Base-by-base conservation (phyloP, 345 rosid genomes). In the Hypericum androsaemum region DNA sequence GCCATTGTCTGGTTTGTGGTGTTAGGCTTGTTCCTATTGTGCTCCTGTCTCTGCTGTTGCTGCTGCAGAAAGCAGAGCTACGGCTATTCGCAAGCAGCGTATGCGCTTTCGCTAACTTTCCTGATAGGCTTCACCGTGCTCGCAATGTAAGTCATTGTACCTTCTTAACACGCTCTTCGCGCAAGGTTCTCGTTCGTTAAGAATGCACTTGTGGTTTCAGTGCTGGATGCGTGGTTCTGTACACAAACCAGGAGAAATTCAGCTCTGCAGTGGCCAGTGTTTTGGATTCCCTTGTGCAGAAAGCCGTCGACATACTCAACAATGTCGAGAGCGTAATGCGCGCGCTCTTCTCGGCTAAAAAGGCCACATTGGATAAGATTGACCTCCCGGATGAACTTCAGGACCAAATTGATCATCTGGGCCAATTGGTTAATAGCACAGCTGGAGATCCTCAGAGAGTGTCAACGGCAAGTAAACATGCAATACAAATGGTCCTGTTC, bases 171-270 rank as follows among this genome's bases (percentile, higher is more conserved):
- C 11, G 37, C 47, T 41, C 37, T 41, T 4, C 32, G 32, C 1
- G 32, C 32, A 4, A 50, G 11, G n/a, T 43, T 50, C 7, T 53
- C 32, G 2, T 22, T 22, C 32, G 8, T 39, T 40, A 37, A 22
- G 17, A 7, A 36, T 50, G 36, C 37, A 32, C 36, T 6, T 1
- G 9, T 50, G 28, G 28, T 47, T 22, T 40, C 60, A 65, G 70
- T 10, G 48, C 54, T 38, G 64, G 70, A 43, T 59, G 64, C 39
- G 40, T 59, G 42, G 64, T 65, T 53, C 64, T 65, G 22, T 65
- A 65, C 51, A 47, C 64, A 13, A 64, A 64, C 13, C 54, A 59
- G 53, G 70, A 49, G 52, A 65, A 65, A 43, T 65, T 65, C 40
- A 53, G 53, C 48, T 0, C 10, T 8, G 54, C 43, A 36, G 47